phyloP scores from a whole-genome alignment of 2,329 filamentous ascomycete genomes.

The Didymella lethalis region DNA sequence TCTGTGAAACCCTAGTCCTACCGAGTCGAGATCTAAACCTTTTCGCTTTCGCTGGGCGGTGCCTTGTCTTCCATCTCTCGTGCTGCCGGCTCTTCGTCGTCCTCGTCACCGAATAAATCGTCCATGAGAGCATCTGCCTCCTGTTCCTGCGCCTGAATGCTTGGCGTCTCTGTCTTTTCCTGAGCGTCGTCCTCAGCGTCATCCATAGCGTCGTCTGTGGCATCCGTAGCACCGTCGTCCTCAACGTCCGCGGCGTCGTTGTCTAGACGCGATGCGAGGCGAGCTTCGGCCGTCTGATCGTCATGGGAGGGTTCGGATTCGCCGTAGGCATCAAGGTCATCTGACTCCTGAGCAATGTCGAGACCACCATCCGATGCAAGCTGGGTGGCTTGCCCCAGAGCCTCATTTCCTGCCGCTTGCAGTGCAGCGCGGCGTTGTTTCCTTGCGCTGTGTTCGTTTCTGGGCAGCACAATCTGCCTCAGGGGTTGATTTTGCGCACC shows the following conservation, averaged over 20 bases:
- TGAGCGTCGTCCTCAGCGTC: constrained; percentile 2
- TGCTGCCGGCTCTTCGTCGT: not conserved
- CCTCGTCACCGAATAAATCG: constrained; percentile 11
- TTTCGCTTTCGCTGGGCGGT: not conserved
- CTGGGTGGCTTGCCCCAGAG: not conserved
- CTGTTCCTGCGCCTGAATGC: constrained; percentile 2
- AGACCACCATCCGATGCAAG: not conserved
- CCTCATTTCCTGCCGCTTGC: not conserved
- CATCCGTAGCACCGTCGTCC: not conserved
- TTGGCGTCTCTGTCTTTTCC: not conserved
- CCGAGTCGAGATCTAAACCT: not conserved
- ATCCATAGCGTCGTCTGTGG: not conserved
- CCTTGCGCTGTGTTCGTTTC: constrained; percentile 27
- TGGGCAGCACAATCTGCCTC: constrained; percentile 22
- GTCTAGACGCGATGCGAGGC: constrained; percentile 13
- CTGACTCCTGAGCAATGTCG: not conserved
- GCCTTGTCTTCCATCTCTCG: no score
- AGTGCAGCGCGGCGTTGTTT: constrained; percentile 19
- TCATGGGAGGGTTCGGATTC: not conserved
- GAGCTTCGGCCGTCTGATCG: not conserved
- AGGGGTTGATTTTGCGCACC: constrained; percentile 26
- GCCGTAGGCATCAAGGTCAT: not conserved
- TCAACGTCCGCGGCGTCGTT: not conserved
- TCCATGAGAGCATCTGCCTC: constrained; percentile 14
- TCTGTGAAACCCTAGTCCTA: not conserved